Percentiles rank a stretch among this genome's conserved stretches.
Conservation (phyloP, 2,329 filamentous ascomycete species). For the Botrytis deweyae region DNA sequence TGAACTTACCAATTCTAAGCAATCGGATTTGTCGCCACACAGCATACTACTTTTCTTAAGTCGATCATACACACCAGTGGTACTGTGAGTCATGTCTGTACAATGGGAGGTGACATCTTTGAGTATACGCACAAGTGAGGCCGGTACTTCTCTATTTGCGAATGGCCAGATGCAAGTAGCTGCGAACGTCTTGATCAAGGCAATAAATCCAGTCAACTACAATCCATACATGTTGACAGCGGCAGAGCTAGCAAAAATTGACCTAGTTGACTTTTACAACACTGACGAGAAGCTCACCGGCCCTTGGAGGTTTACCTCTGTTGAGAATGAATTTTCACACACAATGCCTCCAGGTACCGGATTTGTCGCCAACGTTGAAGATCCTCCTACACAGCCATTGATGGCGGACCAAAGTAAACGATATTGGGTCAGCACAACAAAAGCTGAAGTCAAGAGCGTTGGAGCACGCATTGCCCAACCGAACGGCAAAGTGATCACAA, state of each 20-base stretch:
- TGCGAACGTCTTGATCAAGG: constrained; percentile 8
- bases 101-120: constrained; percentile 5
- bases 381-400: background rate
- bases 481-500: background rate
- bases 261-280: constrained; percentile 16
- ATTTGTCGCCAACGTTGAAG: background rate
- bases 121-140: background rate
- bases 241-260: background rate
- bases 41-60: background rate
- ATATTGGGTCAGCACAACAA: constrained; percentile 17
- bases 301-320: background rate
- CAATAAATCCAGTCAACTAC: constrained; percentile 5
- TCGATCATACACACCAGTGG: background rate
- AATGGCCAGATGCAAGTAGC: constrained; percentile 11
- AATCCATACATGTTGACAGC: background rate
- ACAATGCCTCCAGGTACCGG: background rate
- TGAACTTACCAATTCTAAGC: background rate
- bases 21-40: background rate
- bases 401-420: background rate
- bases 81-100: constrained; percentile 1
- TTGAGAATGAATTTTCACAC: constrained; percentile 10
- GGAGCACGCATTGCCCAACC: constrained; percentile 10
- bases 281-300: background rate
- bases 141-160: constrained; percentile 1
- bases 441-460: background rate